Percentiles rank a stretch among this genome's conserved stretches.
Evolutionary conservation across 306 rosid species (phyloP).

Genomic region (Abrus pulchellus): DNA sequence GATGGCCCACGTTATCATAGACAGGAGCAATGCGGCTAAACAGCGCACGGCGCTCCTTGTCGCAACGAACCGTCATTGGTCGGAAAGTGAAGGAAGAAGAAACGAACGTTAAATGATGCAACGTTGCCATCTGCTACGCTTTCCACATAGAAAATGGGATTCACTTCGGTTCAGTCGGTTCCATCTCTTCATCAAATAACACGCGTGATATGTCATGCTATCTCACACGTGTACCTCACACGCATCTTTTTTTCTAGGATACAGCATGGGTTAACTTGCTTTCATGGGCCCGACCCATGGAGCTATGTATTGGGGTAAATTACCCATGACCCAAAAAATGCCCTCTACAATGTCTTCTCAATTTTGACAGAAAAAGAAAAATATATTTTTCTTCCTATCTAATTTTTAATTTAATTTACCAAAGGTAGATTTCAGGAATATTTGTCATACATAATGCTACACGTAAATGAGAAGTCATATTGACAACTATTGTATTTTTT

Average conservation of each 20-base stretch:
- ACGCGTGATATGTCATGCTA: not conserved
- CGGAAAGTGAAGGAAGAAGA: conserved; percentile 53
- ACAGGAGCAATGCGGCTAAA: conserved; percentile 91
- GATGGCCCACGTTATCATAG: conserved; percentile 69
- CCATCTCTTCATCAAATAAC: not conserved
- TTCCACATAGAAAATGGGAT: not conserved
- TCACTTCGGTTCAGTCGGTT: not conserved
- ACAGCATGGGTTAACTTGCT: not conserved
- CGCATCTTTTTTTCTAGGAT: too few relatives aligned
- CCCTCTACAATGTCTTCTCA: too few relatives aligned
- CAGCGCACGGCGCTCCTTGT: conserved; percentile 68
- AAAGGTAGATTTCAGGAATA: too few relatives aligned
- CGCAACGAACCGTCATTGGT: conserved; percentile 53
- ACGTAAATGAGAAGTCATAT: too few relatives aligned
- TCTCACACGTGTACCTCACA: too few relatives aligned
- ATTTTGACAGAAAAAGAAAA: too few relatives aligned
- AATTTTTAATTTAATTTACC: too few relatives aligned
- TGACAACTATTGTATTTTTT: too few relatives aligned
- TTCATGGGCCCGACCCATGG: not conserved
- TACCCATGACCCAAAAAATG: too few relatives aligned
- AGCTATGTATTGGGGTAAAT: not conserved
- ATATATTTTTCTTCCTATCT: too few relatives aligned
- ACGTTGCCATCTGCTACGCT: conserved; percentile 10
- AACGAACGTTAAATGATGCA: conserved; percentile 11
- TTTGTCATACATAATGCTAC: too few relatives aligned